Base-by-base conservation (phyloP, 148 eudicot genomes). In the Euryodendron excelsum region DNA sequence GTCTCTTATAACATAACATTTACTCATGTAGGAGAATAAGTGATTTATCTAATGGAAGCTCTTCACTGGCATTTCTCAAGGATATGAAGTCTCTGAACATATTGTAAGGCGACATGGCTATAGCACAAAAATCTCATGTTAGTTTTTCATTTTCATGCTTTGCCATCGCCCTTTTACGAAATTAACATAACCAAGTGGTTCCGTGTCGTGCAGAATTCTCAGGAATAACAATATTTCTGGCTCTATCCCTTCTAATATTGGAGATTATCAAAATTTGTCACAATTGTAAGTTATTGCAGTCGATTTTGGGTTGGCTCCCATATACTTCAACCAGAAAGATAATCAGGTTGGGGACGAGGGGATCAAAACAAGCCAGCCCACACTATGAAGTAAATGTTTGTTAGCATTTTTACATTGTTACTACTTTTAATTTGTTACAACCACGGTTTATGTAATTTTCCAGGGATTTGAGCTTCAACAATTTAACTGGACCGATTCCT, bases 381-480 rank as follows among this genome's bases (percentile, higher is more conserved):
- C 72, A 64, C 33, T 14, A 30, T 25, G 56, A 73, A 69, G 25
- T 36, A 52, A 69, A 73, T 55, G 15, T n/a, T 18, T n/a, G n/a
- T 67, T 64, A n/a, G 2, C 0, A 8, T 75, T 3, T 55, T 55
- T 47, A 41, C n/a, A 1, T 25, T 39, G 17, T 23, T n/a, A 30
- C n/a, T 21, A 9, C 3, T 4, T 13, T 39, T 27, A 31, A 66
- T 4, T 33, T 60, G 3, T 13, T 36, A n/a, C 77, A 67, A 76
- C 65, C 37, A 65, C 37, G 33, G 23, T 65, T 48, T 48, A 47
- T 67, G 21, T 61, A 27, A 37, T 56, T 60, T 80, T 78, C 59
- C 88, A 95, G 98, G 92, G 97, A 95, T 84, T 85, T 95, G 77
- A 95, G 98, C 89, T 95, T 95, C 90, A 95, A 93, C 89, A 88